A percentile compares a stretch with the other conserved stretches of the same genome.
These are phyloP conservation scores for Halocafeteria seosinensis DNA, from an alignment of 108 stramenopile genomes.

Conservation along the genomic window DNA sequence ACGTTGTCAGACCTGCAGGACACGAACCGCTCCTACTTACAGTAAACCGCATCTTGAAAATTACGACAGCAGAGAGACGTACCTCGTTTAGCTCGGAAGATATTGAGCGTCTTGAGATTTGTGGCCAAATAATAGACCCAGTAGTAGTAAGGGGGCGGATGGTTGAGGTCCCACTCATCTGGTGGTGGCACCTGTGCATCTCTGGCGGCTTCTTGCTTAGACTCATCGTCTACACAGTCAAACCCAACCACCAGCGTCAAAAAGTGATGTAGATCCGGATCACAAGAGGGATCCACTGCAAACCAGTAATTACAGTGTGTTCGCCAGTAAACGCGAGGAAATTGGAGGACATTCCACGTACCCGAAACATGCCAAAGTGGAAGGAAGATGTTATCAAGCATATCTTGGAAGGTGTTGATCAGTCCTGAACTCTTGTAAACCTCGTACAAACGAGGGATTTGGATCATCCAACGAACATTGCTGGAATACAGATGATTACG, in stretches of 20 bases:
- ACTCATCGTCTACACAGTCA: conserved; percentile 98
- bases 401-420: conserved; percentile 50
- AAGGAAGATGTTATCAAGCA: conserved; percentile 84
- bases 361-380: conserved; percentile 92
- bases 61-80: neutral
- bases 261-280: conserved; percentile 78
- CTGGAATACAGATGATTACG: conserved; percentile 39
- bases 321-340: neutral
- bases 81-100: conserved; percentile 55
- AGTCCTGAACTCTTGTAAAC: conserved; percentile 58
- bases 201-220: conserved; percentile 31
- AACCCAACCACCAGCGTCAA: conserved; percentile 84
- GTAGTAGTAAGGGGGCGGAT: conserved; percentile 74
- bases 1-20: conserved; percentile 48
- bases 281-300: conserved; percentile 18
- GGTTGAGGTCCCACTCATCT: conserved; percentile 51
- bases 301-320: too few species aligned
- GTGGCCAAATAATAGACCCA: conserved; percentile 70
- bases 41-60: neutral
- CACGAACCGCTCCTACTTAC: too few species aligned
- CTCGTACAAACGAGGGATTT: conserved; percentile 81
- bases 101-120: conserved; percentile 76
- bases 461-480: conserved; percentile 95
- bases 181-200: conserved; percentile 46
- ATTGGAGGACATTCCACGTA: conserved; percentile 64